These are phyloP conservation scores for Fomitopsis palustris DNA, from an alignment of 1,284 basidiomycete genomes.

Conservation along the genomic window DNA sequence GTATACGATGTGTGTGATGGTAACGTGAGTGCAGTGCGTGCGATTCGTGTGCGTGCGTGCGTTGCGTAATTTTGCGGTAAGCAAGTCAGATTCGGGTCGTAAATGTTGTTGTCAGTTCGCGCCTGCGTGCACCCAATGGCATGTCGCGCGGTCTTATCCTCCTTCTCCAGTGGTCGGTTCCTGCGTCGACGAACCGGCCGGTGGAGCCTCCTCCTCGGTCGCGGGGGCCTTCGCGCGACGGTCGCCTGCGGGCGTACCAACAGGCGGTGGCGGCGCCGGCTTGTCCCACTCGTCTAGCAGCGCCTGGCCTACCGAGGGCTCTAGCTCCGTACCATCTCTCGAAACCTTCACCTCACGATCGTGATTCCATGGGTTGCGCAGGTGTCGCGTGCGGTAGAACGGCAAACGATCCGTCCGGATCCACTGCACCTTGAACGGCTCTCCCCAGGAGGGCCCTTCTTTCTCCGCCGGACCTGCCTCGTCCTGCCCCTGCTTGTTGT, in stretches of 20 bases:
- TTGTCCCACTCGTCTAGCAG: slow-evolving; percentile 77
- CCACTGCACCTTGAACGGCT: slow-evolving; percentile 86
- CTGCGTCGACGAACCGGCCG: slow-evolving; percentile 7
- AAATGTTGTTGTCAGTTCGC: not conserved
- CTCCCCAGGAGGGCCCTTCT: slow-evolving; percentile 53
- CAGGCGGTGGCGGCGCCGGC: slow-evolving; percentile 17
- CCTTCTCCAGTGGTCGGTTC: slow-evolving; percentile 6
- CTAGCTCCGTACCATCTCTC: slow-evolving; percentile 89
- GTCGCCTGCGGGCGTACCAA: slow-evolving; percentile 4
- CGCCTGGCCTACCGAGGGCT: slow-evolving; percentile 73
- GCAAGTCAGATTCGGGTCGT: slow-evolving; percentile 5
- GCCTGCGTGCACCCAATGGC: not conserved
- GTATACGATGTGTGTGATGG: slow-evolving; percentile 5
- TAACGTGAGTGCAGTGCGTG: slow-evolving; percentile 18
- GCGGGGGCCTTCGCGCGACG: slow-evolving; percentile 15
- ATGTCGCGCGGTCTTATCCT: slow-evolving; percentile 2
- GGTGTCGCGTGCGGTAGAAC: slow-evolving; percentile 73
- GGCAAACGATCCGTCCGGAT: slow-evolving; percentile 71
- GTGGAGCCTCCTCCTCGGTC: not conserved
- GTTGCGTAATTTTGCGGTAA: slow-evolving; percentile 11
- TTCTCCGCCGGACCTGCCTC: slow-evolving; percentile 8
- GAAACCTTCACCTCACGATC: slow-evolving; percentile 90
- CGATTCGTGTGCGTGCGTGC: slow-evolving; percentile 24
- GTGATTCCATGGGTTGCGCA: slow-evolving; percentile 93
- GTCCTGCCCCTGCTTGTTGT: slow-evolving; percentile 11